Conservation (phyloP, 2,329 filamentous ascomycete genomes). For the Monosporascus sp. region DNA sequence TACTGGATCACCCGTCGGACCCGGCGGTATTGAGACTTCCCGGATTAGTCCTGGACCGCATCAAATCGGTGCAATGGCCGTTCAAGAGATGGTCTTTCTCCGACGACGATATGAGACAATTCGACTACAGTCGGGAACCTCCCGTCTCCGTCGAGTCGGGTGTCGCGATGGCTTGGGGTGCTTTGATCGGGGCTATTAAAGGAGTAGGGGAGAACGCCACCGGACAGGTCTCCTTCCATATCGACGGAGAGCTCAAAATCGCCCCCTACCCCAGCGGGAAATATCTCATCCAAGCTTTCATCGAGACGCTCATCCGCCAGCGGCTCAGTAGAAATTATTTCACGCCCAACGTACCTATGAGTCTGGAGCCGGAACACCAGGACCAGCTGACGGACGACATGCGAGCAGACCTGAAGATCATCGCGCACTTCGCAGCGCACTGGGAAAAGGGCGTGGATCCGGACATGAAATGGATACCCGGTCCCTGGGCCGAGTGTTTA, state of each 20-base stretch:
- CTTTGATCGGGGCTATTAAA: not conserved
- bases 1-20: not conserved
- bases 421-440: conserved; percentile 2
- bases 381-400: not conserved
- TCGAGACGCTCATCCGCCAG: conserved; percentile 2
- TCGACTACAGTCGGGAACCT: conserved; percentile 1
- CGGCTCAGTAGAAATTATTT: not conserved
- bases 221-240: not conserved
- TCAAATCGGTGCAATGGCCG: conserved; percentile 1
- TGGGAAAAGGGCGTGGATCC: not conserved
- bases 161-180: conserved; percentile 1
- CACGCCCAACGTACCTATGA: not conserved
- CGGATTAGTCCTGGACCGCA: not conserved
- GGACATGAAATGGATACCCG: conserved; percentile 1
- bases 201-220: not conserved
- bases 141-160: not conserved
- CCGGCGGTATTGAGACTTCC: not conserved
- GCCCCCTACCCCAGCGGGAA: not conserved
- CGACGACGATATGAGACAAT: conserved; percentile 2
- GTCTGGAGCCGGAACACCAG: not conserved
- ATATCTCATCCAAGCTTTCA: conserved; percentile 1
- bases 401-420: not conserved
- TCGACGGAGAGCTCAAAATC: not conserved
- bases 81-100: conserved; percentile 2
- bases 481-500: not conserved